Evolutionary conservation across 208 protist species (phyloP).

Genomic region (Acanthamoeba triangularis): DNA sequence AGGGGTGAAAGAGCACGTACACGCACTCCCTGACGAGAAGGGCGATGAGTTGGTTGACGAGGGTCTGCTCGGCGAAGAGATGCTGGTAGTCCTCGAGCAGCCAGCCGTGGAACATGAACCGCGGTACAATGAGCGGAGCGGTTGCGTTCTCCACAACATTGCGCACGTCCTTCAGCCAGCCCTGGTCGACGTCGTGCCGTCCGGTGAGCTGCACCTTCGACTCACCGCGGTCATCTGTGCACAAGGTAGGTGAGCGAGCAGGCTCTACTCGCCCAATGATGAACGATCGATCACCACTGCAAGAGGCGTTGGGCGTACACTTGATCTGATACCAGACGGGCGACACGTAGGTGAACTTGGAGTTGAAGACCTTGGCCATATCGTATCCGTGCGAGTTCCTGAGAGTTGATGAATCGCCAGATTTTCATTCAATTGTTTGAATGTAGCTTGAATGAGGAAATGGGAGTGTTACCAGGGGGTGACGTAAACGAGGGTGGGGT

Average conservation of each 20-base stretch:
- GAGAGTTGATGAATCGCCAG: neutral
- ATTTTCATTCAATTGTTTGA: neutral
- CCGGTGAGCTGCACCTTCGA: conserved; percentile 24
- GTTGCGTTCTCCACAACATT: conserved; percentile 40
- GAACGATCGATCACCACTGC: neutral
- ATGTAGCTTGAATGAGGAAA: neutral
- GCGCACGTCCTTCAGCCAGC: conserved; percentile 56
- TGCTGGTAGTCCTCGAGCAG: conserved; percentile 56
- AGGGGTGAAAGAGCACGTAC: neutral
- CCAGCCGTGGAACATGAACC: conserved; percentile 72
- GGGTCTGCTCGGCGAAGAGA: neutral
- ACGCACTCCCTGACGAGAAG: conserved; percentile 42
- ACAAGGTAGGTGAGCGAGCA: neutral
- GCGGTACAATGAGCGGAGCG: conserved; percentile 37
- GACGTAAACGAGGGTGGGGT: conserved; percentile 68
- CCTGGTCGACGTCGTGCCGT: conserved; percentile 56
- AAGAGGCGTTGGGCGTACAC: neutral
- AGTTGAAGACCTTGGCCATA: conserved; percentile 47
- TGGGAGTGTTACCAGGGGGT: conserved; percentile 47
- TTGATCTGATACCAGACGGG: conserved; percentile 71
- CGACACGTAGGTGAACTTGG: conserved; percentile 73
- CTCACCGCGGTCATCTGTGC: neutral
- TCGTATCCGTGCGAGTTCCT: conserved; percentile 67
- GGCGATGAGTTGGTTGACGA: conserved; percentile 47
- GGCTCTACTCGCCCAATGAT: neutral